These are phyloP conservation scores for Kodamaea sagamina DNA, from an alignment of 805 yeast genomes.

Conservation along the genomic window DNA sequence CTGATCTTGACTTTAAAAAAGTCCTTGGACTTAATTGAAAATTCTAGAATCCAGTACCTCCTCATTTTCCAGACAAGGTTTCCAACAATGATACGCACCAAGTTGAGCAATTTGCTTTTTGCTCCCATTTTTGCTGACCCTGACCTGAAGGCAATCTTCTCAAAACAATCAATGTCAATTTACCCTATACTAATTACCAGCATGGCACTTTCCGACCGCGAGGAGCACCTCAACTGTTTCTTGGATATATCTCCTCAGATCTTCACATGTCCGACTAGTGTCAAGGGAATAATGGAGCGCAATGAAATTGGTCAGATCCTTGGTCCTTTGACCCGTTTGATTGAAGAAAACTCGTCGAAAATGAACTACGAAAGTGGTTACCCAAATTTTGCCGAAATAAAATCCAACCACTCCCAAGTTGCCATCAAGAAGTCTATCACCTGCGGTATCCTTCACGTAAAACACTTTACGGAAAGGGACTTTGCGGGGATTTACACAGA, in stretches of 20 bases:
- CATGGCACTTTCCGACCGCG: conserved; percentile 52
- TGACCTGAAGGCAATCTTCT: conserved; percentile 47
- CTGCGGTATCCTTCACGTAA: conserved; percentile 33
- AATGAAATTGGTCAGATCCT: conserved; percentile 46
- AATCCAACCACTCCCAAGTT: conserved; percentile 19
- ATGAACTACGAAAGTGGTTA: conserved; percentile 37
- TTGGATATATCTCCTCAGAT: conserved; percentile 40
- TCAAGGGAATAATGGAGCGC: conserved; percentile 41
- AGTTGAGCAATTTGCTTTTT: conserved; percentile 49
- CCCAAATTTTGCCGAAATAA: conserved; percentile 30
- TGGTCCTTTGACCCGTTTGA: conserved; percentile 46
- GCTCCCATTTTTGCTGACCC: conserved; percentile 58
- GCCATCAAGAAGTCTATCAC: conserved; percentile 33
- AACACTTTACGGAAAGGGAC: conserved; percentile 28
- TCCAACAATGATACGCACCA: conserved; percentile 52
- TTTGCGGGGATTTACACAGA: conserved; percentile 4
- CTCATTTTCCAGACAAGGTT: conserved; percentile 61
- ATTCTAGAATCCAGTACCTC: conserved; percentile 59
- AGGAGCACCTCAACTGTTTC: conserved; percentile 43
- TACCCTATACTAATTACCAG: conserved; percentile 52
- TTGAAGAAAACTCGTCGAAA: conserved; percentile 42
- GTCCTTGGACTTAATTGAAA: conserved; percentile 19
- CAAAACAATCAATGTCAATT: conserved; percentile 55
- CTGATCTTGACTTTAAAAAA: conserved; percentile 14
- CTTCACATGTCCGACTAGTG: conserved; percentile 46